Evolutionary conservation across 345 rosid species (phyloP).

Genomic region (Linum tenue): DNA sequence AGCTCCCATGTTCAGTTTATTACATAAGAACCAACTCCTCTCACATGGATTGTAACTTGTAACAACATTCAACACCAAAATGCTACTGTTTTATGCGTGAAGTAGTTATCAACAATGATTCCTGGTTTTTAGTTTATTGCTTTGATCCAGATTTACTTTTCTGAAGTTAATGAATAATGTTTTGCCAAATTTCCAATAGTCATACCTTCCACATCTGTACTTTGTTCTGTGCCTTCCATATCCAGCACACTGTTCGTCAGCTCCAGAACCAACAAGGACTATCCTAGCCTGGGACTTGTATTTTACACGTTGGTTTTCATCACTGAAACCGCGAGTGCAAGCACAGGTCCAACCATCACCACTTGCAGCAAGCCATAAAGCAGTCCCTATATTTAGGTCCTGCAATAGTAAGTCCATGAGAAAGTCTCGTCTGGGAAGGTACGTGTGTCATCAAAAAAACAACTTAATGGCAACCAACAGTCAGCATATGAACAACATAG

Average conservation of each 20-base stretch:
- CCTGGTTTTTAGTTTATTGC: too few relatives aligned
- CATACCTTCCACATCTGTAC: slow-evolving; percentile 65
- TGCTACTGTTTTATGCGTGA: too few relatives aligned
- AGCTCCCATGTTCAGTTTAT: slow-evolving; percentile 5
- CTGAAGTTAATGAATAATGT: too few relatives aligned
- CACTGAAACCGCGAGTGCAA: slow-evolving; percentile 17
- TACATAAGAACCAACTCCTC: background rate
- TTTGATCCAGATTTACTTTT: background rate
- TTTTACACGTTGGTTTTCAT: slow-evolving; percentile 22
- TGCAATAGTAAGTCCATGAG: slow-evolving; percentile 21
- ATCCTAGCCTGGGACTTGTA: slow-evolving; percentile 65
- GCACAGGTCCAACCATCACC: slow-evolving; percentile 74
- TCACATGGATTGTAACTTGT: background rate
- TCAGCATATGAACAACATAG: too few relatives aligned
- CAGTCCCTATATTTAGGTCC: slow-evolving; percentile 94
- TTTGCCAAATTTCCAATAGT: background rate
- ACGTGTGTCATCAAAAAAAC: too few relatives aligned
- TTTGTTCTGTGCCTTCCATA: slow-evolving; percentile 90
- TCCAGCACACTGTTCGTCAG: slow-evolving; percentile 99
- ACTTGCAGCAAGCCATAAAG: slow-evolving; percentile 81
- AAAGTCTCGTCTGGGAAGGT: too few relatives aligned
- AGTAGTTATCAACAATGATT: too few relatives aligned
- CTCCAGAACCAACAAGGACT: slow-evolving; percentile 87
- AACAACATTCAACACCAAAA: too few relatives aligned
- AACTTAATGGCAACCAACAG: too few relatives aligned